Evolutionary conservation across 345 rosid species (phyloP), one percentile per base, ranked within the genome.

Genomic region (Eucalyptus urophylla): DNA sequence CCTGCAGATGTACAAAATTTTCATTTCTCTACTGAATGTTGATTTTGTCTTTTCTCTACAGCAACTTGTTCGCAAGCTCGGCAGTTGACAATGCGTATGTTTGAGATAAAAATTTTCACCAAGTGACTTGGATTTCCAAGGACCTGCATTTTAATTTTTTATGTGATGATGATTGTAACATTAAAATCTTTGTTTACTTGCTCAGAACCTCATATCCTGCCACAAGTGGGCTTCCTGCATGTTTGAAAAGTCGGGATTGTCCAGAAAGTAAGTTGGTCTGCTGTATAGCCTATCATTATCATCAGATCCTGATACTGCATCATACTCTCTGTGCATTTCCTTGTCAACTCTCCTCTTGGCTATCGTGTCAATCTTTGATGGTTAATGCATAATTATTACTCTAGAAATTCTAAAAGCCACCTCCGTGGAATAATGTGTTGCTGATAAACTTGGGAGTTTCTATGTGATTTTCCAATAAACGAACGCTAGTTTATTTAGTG

Each of bases 61-160:
- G 95, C 89, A 94, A 94, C 91, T 89, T 94, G 86, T 94, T 94
- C 56, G 91, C 91, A 33, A 90, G 92, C 91, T 90, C 89, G 9
- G 91, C 93, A 4, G 54, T 14, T 22, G 86, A 37, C 53, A 92
- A 90, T 40, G 81, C 21, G 95, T 92, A 90, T 86, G 93, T 91
- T n/a, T 67, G 67, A 8, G 47, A 47, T 56, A 27, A 69, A 3
- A 5, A 8, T 8, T 76, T 37, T 31, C 33, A 69, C 17, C 40
- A 19, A n/a, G 40, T 22, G 19, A 12, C 53, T 45, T 67, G n/a
- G 80, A 47, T 10, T 45, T 58, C 21, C 29, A 31, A 40, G 49
- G 43, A 50, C 49, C 53, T 80, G 81, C 50, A 9, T 87, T 53
- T 43, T 8, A 27, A 54, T n/a, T 31, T 1, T 31, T 33, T 51